Base-by-base conservation (phyloP, 2,329 filamentous ascomycete genomes). In the Aspergillus sp. region DNA sequence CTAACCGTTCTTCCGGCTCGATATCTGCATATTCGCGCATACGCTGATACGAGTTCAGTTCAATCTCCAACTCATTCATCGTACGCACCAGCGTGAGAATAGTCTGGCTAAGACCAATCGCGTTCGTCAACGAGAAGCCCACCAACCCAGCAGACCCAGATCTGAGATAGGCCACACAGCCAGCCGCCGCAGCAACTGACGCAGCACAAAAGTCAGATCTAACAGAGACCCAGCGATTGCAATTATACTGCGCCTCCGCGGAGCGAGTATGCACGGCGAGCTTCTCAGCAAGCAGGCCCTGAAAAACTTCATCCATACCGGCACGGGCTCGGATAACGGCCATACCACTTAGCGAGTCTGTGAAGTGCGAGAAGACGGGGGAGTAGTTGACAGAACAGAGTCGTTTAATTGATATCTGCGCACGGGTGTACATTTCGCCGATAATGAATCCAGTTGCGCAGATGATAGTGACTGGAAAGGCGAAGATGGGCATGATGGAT, bases 181-280 rank as follows among this genome's bases (percentile, higher is more conserved):
- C 78, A 0, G 78, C 78, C 7, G 68, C 67, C 1, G 78, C 66
- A 10, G 74, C 72, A 9, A 80, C 75, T 1, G 78, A 60, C 0
- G 77, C 76, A 1, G 77, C 79, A 45, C 77, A 73, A 54, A 79
- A 70, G 51, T 81, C 78, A 4, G 79, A 68, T 4, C 79, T 74
- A 35, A 81, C 69, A 1, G 73, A 70, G 2, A 82, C 74, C 79
- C 79, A 82, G 6, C 79, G 74, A 56, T 82, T 82, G 50, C 74
- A 74, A 59, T 80, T 80, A 52, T 72, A 79, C 42, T 72, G 74
- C 1, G 77, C 66, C 56, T 80, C 76, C 0, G 69, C 64, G 0
- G 76, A 67, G 5, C 71, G 70, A 9, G 74, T 70, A 61, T 73
- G 77, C 0, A 71, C 59, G 1, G 74, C 68, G 27, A 81, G 51